Percentiles rank a stretch among this genome's conserved stretches.
Conservation (phyloP, 352 stramenopile genomes). For the Phytopythium litorale region DNA sequence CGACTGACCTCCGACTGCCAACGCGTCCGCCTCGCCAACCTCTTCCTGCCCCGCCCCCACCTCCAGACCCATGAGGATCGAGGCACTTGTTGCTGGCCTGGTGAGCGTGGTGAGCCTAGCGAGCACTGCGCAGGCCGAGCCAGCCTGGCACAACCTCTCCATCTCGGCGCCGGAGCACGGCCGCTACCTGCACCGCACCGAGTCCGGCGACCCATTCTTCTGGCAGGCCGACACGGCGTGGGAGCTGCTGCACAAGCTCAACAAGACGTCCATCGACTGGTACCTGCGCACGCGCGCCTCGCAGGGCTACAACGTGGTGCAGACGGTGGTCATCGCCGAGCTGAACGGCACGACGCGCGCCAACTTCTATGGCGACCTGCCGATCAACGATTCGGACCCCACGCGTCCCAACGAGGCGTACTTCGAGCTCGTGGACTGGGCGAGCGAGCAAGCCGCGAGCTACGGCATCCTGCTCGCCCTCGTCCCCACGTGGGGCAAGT, state of each 20-base stretch:
- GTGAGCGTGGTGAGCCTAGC: neutral
- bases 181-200: conserved; percentile 15
- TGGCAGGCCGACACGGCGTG: conserved; percentile 23
- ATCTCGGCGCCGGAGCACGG: conserved; percentile 14
- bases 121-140: neutral
- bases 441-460: conserved; percentile 15
- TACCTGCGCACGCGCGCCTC: conserved; percentile 21
- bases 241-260: conserved; percentile 18
- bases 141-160: conserved; percentile 16
- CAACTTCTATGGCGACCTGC: conserved; percentile 25
- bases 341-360: conserved; percentile 17
- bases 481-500: conserved; percentile 15
- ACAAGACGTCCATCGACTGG: conserved; percentile 27
- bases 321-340: conserved; percentile 23
- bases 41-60: neutral
- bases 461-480: conserved; percentile 17
- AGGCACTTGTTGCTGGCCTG: neutral
- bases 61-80: neutral
- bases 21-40: neutral
- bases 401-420: conserved; percentile 17
- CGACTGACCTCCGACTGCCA: neutral
- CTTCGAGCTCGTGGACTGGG: conserved; percentile 22
- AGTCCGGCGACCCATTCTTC: conserved; percentile 18
- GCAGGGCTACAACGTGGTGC: conserved; percentile 22
- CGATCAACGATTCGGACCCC: conserved; percentile 22